These are phyloP conservation scores for Solanum virginianum DNA, from an alignment of 257 asterid genomes.

Conservation along the genomic window DNA sequence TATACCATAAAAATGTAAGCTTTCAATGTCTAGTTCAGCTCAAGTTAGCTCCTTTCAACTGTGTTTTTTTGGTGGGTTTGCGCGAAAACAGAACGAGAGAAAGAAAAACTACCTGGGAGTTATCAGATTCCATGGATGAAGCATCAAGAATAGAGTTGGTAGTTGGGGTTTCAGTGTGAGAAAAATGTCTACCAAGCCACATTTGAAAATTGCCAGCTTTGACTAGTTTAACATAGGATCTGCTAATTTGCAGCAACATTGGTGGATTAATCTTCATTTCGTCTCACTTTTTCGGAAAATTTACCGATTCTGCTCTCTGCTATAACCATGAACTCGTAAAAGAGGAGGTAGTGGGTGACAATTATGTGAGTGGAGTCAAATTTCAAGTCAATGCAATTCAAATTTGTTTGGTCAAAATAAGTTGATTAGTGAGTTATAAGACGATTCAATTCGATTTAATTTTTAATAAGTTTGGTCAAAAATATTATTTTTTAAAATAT, in stretches of 20 bases:
- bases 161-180: not conserved
- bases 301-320: not conserved
- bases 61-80: not conserved
- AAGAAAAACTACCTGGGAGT: not conserved
- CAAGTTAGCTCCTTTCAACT: not conserved
- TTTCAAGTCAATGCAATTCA: too few relatives aligned
- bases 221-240: not conserved
- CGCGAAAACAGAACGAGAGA: not conserved
- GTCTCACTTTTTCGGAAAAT: not conserved
- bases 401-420: too few relatives aligned
- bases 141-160: not conserved
- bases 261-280: not conserved
- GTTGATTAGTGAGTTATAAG: too few relatives aligned
- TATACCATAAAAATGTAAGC: not conserved
- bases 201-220: not conserved
- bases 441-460: too few relatives aligned
- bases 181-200: not conserved
- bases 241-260: not conserved
- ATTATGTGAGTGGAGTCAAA: rapidly evolving
- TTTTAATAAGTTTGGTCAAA: too few relatives aligned
- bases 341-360: not conserved
- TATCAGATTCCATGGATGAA: not conserved
- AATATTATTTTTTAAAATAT: too few relatives aligned
- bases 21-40: not conserved
- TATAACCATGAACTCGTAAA: not conserved